Evolutionary conservation across 345 rosid species (phyloP).

Genomic region (Salix viminalis): DNA sequence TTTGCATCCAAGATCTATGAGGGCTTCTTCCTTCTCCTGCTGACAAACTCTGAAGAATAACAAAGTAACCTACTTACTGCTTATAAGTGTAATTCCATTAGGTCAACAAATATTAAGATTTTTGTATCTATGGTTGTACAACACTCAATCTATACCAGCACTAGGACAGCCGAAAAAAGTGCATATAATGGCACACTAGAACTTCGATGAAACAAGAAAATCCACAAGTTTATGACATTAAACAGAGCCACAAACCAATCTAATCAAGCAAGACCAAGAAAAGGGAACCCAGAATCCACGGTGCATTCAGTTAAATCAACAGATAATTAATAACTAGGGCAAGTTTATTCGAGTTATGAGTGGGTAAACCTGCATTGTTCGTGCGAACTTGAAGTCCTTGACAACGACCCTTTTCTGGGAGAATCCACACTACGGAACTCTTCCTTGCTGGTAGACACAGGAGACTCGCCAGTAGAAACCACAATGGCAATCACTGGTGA

Average conservation of each 20-base stretch:
- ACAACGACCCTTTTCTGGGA: constrained; percentile 48
- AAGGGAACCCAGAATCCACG: not conserved
- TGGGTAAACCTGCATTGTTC: constrained; percentile 69
- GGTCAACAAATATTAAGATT: not conserved
- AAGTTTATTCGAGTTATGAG: not conserved
- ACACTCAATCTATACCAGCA: not conserved
- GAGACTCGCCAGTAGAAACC: constrained; percentile 43
- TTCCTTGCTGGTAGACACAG: constrained; percentile 19
- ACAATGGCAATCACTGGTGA: constrained; percentile 36
- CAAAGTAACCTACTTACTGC: constrained; percentile 3
- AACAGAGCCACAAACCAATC: not conserved
- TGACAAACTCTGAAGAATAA: constrained; percentile 61
- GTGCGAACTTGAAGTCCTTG: constrained; percentile 52
- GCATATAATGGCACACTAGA: not conserved
- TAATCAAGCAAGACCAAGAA: not conserved
- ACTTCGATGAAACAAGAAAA: not conserved
- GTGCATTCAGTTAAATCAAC: not conserved
- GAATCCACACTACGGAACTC: constrained; percentile 26
- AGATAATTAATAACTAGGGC: not conserved
- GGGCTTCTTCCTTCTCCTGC: constrained; percentile 76
- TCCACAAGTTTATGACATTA: not conserved
- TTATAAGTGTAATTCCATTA: not conserved
- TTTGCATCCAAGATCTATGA: constrained; percentile 78
- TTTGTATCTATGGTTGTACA: not conserved
- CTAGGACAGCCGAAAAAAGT: not conserved